Percentiles rank a stretch among this genome's conserved stretches.
Evolutionary conservation across 768 basidiomycete genomes (phyloP).

Genomic region (Russula sp.): DNA sequence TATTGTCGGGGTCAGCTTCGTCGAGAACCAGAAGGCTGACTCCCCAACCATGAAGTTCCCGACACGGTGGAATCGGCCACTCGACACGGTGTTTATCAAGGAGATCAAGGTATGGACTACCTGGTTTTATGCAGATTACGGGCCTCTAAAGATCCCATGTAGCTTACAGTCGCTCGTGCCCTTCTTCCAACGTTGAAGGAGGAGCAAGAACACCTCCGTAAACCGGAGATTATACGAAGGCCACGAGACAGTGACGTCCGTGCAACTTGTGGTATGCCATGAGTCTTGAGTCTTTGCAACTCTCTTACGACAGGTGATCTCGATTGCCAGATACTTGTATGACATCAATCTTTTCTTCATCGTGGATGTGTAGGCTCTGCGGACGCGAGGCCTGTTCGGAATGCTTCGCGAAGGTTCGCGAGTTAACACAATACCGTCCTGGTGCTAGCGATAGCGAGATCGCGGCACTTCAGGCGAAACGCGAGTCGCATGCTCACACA

Average conservation of each 20-base stretch:
- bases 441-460: slow-evolving; percentile 49
- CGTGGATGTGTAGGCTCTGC: slow-evolving; percentile 89
- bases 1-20: slow-evolving; percentile 67
- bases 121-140: background rate
- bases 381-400: slow-evolving; percentile 87
- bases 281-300: background rate
- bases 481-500: slow-evolving; percentile 59
- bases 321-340: slow-evolving; percentile 78
- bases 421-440: slow-evolving; percentile 54
- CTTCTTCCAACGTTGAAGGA: slow-evolving; percentile 62
- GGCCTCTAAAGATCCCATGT: slow-evolving; percentile 16
- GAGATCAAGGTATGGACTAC: slow-evolving; percentile 55
- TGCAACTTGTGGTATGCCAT: slow-evolving; percentile 72
- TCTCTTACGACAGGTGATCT: slow-evolving; percentile 19
- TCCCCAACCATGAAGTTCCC: slow-evolving; percentile 63
- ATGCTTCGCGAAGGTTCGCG: slow-evolving; percentile 69
- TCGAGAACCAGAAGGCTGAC: slow-evolving; percentile 58
- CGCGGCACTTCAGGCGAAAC: slow-evolving; percentile 47
- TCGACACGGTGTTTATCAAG: slow-evolving; percentile 50
- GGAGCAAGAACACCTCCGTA: slow-evolving; percentile 61
- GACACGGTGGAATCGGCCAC: slow-evolving; percentile 58
- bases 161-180: slow-evolving; percentile 67
- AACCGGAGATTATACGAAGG: slow-evolving; percentile 60
- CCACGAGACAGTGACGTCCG: slow-evolving; percentile 79
- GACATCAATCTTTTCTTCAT: slow-evolving; percentile 86